Evolutionary conservation across 208 protist species (phyloP).

Genomic region (Acanthamoeba triangularis): DNA sequence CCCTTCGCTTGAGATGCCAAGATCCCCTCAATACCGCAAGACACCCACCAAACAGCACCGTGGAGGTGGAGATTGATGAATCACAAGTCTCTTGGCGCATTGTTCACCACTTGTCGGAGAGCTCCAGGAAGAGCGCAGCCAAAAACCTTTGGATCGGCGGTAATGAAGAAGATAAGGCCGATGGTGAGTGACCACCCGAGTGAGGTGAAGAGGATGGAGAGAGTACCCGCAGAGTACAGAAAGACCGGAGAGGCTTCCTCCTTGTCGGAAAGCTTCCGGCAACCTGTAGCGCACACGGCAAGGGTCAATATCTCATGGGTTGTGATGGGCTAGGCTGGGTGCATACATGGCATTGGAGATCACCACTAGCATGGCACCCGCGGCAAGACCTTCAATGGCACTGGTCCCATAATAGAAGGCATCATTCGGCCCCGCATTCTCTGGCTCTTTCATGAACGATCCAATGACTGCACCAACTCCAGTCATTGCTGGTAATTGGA

Average conservation of each 20-base stretch:
- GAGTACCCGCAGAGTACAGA: neutral
- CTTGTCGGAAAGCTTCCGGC: neutral
- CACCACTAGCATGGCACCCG: neutral
- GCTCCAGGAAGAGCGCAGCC: neutral
- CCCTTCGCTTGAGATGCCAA: neutral
- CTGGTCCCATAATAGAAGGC: neutral
- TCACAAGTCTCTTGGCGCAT: no score
- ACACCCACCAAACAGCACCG: no score
- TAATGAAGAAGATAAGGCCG: neutral
- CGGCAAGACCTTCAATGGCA: neutral
- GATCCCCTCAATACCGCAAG: neutral
- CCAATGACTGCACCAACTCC: neutral
- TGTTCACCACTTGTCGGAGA: slow-evolving; percentile 11
- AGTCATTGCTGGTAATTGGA: neutral
- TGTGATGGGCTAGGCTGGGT: neutral
- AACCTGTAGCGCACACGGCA: neutral
- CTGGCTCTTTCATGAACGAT: neutral
- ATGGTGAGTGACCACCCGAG: neutral
- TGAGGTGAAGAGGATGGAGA: neutral
- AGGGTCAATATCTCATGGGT: no score
- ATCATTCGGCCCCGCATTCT: neutral
- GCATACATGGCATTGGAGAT: slow-evolving; percentile 38
- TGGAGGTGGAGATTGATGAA: no score
- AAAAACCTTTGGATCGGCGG: neutral
- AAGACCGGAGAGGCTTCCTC: neutral